A percentile compares a stretch with the other conserved stretches of the same genome.
Conservation (phyloP, 371 early-diverging fungal species). For the Parasitella parasitica region DNA sequence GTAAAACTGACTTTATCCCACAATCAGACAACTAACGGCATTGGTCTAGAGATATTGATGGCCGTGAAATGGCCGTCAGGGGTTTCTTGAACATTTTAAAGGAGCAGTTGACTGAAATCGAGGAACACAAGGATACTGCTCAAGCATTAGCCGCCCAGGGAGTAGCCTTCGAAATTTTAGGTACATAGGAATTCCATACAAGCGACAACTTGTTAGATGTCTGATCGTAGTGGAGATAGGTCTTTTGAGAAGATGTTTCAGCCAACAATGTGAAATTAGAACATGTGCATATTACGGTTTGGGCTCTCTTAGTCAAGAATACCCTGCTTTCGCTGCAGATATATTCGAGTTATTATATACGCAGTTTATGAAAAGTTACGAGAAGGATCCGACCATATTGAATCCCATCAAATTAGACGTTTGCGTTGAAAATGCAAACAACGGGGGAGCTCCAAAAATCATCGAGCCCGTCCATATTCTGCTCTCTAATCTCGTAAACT, state of each 20-base stretch:
- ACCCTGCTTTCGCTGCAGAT: constrained; percentile 35
- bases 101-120: constrained; percentile 18
- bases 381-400: constrained; percentile 26
- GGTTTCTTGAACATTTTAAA: constrained; percentile 55
- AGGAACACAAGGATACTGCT: not conserved
- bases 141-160: constrained; percentile 17
- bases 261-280: constrained; percentile 59
- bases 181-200: constrained; percentile 23
- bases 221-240: too few relatives aligned
- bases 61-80: constrained; percentile 56
- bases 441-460: constrained; percentile 32
- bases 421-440: constrained; percentile 48
- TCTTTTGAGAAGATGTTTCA: constrained; percentile 57
- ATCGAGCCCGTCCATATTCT: constrained; percentile 44
- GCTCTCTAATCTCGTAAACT: constrained; percentile 30
- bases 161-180: constrained; percentile 54
- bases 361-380: constrained; percentile 44
- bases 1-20: not conserved
- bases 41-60: constrained; percentile 47
- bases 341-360: constrained; percentile 55
- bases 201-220: too few relatives aligned
- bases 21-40: not conserved
- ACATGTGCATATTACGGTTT: constrained; percentile 51
- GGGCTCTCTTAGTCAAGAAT: constrained; percentile 34
- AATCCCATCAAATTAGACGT: constrained; percentile 47